phyloP scores from a whole-genome alignment of 176 grass and related monocot species.

The Saccharum officinarum region DNA sequence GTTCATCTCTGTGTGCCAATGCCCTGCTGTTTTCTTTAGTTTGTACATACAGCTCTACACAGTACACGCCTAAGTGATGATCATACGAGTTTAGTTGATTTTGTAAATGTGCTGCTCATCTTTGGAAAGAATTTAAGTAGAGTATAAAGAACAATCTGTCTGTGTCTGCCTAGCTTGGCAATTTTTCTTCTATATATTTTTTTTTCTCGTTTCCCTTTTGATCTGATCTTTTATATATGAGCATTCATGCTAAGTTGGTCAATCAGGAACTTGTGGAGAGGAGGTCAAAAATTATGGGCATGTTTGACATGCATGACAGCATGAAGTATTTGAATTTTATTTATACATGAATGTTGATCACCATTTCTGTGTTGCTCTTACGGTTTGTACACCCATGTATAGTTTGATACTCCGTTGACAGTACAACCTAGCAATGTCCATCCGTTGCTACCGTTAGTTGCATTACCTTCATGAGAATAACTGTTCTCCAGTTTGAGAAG shows the following conservation, averaged over 20 bases:
- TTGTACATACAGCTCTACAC: constrained; percentile 3
- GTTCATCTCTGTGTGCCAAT: neutral
- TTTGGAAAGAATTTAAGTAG: neutral
- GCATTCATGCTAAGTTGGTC: neutral
- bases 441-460: neutral
- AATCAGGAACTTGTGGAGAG: neutral
- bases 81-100: neutral
- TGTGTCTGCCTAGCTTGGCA: neutral
- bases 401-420: neutral
- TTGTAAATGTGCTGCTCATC: neutral
- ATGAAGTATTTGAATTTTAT: neutral
- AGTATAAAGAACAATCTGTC: neutral
- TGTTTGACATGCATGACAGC: neutral
- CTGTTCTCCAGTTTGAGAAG: too few species aligned
- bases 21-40: neutral
- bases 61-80: neutral
- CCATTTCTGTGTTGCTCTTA: neutral
- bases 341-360: neutral
- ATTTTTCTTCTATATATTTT: neutral
- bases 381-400: neutral
- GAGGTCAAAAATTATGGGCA: neutral
- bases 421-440: neutral
- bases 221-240: neutral
- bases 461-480: neutral
- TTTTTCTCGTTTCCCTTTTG: neutral